Base-by-base conservation (phyloP, 1,284 basidiomycete species). In the Heliocybe sulcata region DNA sequence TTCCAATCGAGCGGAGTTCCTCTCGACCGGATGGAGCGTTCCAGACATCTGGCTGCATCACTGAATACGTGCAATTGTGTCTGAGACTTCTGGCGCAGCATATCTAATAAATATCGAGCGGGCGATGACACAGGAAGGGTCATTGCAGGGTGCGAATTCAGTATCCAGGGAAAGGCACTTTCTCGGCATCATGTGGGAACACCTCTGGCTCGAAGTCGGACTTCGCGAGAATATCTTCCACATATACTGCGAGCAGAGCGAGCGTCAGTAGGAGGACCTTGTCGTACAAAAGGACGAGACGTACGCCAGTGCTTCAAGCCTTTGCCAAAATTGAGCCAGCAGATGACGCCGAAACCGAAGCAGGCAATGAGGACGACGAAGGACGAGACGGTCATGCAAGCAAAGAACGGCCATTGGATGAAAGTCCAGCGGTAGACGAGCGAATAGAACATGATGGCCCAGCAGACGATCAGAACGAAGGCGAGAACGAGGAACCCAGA, bases 361-460 rank as follows among this genome's bases (percentile, higher is more conserved):
- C 73, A 76, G 16, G 71, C 67, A 35, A 76, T 56, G 47, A 82
- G 70, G 20, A 81, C 67, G 26, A 76, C 56, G 56, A 81, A 70
- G 0, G 80, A 78, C 10, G 73, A 66, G 22, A 76, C 67, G 2
- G 75, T 77, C 58, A 74, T 72, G 64, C 69, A 70, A 16, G 70
- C 79, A 48, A 83, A 72, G 63, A 77, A 81, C 0, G 79, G 76
- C 80, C 81, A 85, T 58, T 80, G 72, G 50, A 77, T 54, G 66
- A 79, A 82, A 2, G 75, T 74, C 74, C 80, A 81, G 52, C 75
- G 70, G 60, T 80, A 85, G 2, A 79, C 73, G 11, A 67, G 63
- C 3, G 79, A 77, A 54, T 77, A 72, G 64, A 83, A 82, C 76
- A 83, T 82, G 59, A 72, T 58, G 8, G 70, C 64, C 76, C 79